Percentiles rank a stretch among this genome's conserved stretches.
Evolutionary conservation across 768 basidiomycete genomes (phyloP).

Genomic region (Pulveroboletus sp.): DNA sequence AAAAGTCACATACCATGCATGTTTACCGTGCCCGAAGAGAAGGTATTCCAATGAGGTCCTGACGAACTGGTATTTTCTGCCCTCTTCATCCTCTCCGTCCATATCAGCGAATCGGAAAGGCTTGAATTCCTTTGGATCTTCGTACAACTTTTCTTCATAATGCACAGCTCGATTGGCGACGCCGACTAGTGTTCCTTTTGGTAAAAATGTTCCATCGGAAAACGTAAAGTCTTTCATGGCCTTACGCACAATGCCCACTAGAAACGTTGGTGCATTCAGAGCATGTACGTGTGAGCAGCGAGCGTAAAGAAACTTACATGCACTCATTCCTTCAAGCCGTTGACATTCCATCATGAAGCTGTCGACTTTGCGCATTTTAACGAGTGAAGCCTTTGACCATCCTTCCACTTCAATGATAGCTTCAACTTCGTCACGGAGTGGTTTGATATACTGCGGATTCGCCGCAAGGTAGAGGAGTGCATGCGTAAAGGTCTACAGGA

Average conservation of each 20-base stretch:
- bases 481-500: constrained; percentile 10
- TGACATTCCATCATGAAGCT: constrained; percentile 20
- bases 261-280: neutral
- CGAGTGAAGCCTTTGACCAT: constrained; percentile 17
- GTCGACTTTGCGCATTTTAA: constrained; percentile 18
- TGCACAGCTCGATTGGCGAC: constrained; percentile 25
- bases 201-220: constrained; percentile 38
- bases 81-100: constrained; percentile 32
- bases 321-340: constrained; percentile 30
- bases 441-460: constrained; percentile 13
- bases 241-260: constrained; percentile 11
- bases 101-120: constrained; percentile 44
- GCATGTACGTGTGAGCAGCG: neutral
- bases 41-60: constrained; percentile 33
- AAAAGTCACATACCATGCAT: constrained; percentile 26
- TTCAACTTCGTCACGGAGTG: constrained; percentile 18
- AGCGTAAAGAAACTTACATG: constrained; percentile 13
- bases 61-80: constrained; percentile 33
- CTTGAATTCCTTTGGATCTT: constrained; percentile 25
- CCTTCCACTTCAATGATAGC: constrained; percentile 10
- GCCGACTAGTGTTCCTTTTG: constrained; percentile 29
- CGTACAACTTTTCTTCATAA: constrained; percentile 24
- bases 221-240: constrained; percentile 20
- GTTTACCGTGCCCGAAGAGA: constrained; percentile 34
- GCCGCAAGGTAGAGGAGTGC: constrained; percentile 8